Base-by-base conservation (phyloP, 1,284 basidiomycete species). In the Pholiota adiposa region DNA sequence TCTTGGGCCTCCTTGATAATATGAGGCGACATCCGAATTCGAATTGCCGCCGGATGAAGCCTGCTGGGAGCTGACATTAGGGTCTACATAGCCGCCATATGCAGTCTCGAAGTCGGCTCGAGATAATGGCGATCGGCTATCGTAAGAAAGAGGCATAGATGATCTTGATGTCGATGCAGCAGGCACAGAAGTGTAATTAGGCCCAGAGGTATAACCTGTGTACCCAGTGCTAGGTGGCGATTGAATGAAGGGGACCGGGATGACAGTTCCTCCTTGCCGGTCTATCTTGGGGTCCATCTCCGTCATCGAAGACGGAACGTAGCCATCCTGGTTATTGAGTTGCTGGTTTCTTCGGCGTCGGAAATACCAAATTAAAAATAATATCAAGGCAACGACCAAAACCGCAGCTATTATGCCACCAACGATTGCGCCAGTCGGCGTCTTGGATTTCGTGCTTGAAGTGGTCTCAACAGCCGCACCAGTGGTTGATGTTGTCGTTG, bases 371-470 rank as follows among this genome's bases (percentile, higher is more conserved):
- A 46, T 27, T 11, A 57, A 63, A 41, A 62, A 65, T 12, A 67
- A 55, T 4, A 65, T 34, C 19, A 62, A 12, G 11, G 62, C 25
- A 25, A 63, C 54, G 4, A 70, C 21, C n/a, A 61, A 48, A 18
- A 54, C 25, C 8, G 67, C 43, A 23, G 51, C 63, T 1, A 59
- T 63, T 2, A 71, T 7, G 16, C 68, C 68, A 29, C 67, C 70
- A 9, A 68, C 46, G 21, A 67, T 59, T 19, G 69, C 68, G 2
- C 67, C 70, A 4, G 51, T 70, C 4, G 67, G 16, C 64, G 67
- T 23, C 14, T 48, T 56, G 21, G 54, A 36, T 18, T 23, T 53
- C 7, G 51, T 27, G 40, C 29, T 53, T 11, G 44, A 34, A n/a
- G 19, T 1, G 8, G 16, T 18, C 12, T 43, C n/a, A 21, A 34